Evolutionary conservation across 306 rosid species (phyloP).

Genomic region (Lathyrus sativus): DNA sequence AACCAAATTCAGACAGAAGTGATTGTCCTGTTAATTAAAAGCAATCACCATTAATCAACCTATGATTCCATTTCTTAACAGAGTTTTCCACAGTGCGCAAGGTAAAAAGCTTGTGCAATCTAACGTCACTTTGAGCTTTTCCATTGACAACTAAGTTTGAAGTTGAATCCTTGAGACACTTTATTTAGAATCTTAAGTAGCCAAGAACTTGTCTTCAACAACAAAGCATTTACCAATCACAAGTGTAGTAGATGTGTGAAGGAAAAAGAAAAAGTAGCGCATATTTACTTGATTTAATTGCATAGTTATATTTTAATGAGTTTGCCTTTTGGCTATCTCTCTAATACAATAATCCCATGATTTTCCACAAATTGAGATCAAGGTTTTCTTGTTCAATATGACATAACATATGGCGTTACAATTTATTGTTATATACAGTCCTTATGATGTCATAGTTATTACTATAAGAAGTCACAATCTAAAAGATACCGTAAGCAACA

Average conservation of each 20-base stretch:
- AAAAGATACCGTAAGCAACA: conserved; percentile 19
- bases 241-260: conserved; percentile 5
- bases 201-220: conserved; percentile 32
- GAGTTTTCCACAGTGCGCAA: neutral
- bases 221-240: conserved; percentile 29
- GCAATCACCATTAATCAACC: neutral
- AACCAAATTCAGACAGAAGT: conserved; percentile 3
- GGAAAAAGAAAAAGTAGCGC: neutral
- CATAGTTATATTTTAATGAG: neutral
- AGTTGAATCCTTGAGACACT: neutral
- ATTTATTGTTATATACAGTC: neutral
- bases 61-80: conserved; percentile 6
- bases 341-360: conserved; percentile 5
- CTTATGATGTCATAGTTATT: conserved; percentile 19
- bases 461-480: neutral
- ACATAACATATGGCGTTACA: neutral
- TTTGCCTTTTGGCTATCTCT: conserved; percentile 11
- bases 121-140: conserved; percentile 28
- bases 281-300: neutral
- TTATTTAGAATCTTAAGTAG: conserved; percentile 11
- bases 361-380: neutral
- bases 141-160: conserved; percentile 18
- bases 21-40: conserved; percentile 8
- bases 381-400: neutral
- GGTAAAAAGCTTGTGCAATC: conserved; percentile 21